Percentiles rank a stretch among this genome's conserved stretches.
Conservation (phyloP, 192 early-diverging fungal genomes). For the Coemansia sp. region DNA sequence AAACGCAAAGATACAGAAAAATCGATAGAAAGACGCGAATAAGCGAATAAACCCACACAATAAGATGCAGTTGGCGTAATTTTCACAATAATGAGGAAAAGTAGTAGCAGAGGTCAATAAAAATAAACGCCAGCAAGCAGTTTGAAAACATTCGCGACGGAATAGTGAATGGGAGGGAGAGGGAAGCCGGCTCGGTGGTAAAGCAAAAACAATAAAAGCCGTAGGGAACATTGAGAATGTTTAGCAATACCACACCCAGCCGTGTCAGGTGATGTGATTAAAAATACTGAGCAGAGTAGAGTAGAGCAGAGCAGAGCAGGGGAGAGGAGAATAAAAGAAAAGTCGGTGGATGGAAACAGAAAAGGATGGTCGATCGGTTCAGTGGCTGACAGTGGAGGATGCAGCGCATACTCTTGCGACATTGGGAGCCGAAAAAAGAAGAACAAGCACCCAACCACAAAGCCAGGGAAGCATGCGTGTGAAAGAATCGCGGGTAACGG, state of each 20-base stretch:
- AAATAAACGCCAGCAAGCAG: neutral
- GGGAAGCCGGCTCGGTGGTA: neutral
- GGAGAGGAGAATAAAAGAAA: too few relatives aligned
- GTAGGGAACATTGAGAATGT: neutral
- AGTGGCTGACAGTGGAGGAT: neutral
- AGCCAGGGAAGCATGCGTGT: neutral
- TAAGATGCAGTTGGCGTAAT: neutral
- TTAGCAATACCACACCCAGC: too few relatives aligned
- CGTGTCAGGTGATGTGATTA: too few relatives aligned
- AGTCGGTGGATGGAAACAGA: too few relatives aligned
- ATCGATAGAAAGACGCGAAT: neutral
- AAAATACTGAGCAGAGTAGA: too few relatives aligned
- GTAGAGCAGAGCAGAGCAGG: too few relatives aligned
- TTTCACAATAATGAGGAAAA: neutral
- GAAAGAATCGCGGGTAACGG: neutral
- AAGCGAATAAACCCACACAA: neutral
- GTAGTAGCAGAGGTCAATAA: neutral
- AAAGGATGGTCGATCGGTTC: neutral
- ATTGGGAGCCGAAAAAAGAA: neutral
- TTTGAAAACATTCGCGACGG: neutral
- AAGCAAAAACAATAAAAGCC: neutral
- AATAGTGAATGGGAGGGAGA: conserved; percentile 4
- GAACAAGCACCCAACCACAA: neutral
- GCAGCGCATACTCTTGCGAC: neutral
- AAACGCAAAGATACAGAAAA: neutral